These are phyloP conservation scores for Torulaspora globosa DNA, from an alignment of 1,139 yeast genomes.

Conservation along the genomic window DNA sequence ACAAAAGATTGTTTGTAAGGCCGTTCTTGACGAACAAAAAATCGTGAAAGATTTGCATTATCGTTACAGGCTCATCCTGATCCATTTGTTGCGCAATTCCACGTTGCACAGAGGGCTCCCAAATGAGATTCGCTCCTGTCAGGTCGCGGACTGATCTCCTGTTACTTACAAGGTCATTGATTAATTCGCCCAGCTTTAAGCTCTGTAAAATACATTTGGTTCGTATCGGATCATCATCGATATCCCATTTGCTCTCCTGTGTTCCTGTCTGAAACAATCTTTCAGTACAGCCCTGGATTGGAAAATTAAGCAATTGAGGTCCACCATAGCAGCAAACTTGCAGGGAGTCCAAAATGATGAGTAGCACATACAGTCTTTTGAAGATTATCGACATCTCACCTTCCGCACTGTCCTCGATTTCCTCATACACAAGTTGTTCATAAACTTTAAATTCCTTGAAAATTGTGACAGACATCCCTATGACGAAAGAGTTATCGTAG, in stretches of 20 bases:
- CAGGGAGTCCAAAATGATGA: conserved; percentile 51
- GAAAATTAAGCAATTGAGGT: conserved; percentile 42
- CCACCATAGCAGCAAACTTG: conserved; percentile 57
- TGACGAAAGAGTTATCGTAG: conserved; percentile 52
- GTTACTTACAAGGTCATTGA: conserved; percentile 28
- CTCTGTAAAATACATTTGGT: conserved; percentile 24
- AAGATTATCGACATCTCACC: conserved; percentile 38
- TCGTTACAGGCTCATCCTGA: conserved; percentile 8
- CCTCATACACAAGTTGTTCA: conserved; percentile 38
- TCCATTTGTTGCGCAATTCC: not conserved
- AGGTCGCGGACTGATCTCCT: conserved; percentile 19
- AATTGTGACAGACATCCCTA: conserved; percentile 51
- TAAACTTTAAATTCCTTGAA: conserved; percentile 57
- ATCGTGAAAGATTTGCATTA: conserved; percentile 22
- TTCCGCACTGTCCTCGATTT: conserved; percentile 27
- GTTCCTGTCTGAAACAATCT: conserved; percentile 17
- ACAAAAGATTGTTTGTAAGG: conserved; percentile 22
- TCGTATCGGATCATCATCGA: conserved; percentile 27
- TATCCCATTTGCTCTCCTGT: conserved; percentile 25
- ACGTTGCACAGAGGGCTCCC: conserved; percentile 9
- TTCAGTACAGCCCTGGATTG: conserved; percentile 25
- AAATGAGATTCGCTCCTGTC: conserved; percentile 5
- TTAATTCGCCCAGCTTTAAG: conserved; percentile 28
- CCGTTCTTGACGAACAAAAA: conserved; percentile 25
- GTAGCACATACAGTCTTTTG: conserved; percentile 48